These are phyloP conservation scores for Plectosphaerella sp. DNA, from an alignment of 2,329 filamentous ascomycete genomes.

Conservation along the genomic window DNA sequence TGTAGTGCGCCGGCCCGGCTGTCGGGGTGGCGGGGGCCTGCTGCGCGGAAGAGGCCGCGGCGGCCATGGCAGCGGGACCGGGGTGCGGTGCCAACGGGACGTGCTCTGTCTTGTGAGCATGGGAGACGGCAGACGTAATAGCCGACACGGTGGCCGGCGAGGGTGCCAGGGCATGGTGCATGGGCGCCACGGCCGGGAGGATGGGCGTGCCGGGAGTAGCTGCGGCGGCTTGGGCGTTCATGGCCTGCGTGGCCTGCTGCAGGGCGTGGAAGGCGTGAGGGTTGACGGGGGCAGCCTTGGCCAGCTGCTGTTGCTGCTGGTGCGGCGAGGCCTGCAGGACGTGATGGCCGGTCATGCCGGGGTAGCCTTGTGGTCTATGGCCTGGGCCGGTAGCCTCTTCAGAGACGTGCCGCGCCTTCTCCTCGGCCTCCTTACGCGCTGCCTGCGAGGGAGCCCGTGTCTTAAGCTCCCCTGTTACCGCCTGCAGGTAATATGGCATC, in stretches of 20 bases:
- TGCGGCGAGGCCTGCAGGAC: conserved; percentile 36
- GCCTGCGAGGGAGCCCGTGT: conserved; percentile 74
- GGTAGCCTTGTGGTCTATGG: conserved; percentile 56
- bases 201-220: conserved; percentile 23
- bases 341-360: conserved; percentile 39
- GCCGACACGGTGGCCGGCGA: conserved; percentile 3
- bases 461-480: conserved; percentile 85
- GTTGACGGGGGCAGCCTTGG: background rate
- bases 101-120: background rate
- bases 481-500: conserved; percentile 81
- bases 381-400: conserved; percentile 46
- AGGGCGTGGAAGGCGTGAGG: conserved; percentile 2
- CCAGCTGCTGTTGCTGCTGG: conserved; percentile 9
- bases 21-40: conserved; percentile 8
- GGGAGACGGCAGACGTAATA: background rate
- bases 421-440: conserved; percentile 64
- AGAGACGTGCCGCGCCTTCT: conserved; percentile 53
- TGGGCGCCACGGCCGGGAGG: conserved; percentile 24
- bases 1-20: conserved; percentile 2
- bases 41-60: conserved; percentile 2
- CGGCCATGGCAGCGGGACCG: conserved; percentile 4
- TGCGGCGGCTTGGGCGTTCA: conserved; percentile 3
- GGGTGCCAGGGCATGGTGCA: conserved; percentile 15
- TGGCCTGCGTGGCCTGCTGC: background rate
- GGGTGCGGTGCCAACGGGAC: background rate